Percentiles rank a stretch among this genome's conserved stretches.
Evolutionary conservation across 352 stramenopile species (phyloP).

Genomic region (Pythium sukuiense): DNA sequence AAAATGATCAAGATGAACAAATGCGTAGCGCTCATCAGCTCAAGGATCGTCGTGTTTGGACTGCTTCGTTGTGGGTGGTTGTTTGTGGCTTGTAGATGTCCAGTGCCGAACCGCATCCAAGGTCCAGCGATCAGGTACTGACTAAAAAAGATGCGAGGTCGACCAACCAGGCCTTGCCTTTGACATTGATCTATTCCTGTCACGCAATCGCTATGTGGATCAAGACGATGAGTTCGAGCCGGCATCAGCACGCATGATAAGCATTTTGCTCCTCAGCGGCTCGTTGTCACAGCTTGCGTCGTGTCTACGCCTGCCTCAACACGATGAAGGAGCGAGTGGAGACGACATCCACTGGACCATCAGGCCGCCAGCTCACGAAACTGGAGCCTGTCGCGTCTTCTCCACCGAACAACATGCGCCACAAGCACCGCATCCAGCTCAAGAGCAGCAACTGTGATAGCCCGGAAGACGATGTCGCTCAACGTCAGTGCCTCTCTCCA

Average conservation of each 20-base stretch:
- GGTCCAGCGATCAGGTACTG: not conserved
- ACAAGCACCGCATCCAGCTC: slow-evolving; percentile 11
- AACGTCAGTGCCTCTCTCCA: not conserved
- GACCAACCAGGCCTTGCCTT: not conserved
- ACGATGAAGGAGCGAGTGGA: slow-evolving; percentile 5
- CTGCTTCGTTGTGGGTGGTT: not conserved
- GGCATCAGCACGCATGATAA: not conserved
- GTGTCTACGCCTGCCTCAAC: not conserved
- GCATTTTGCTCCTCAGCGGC: not conserved
- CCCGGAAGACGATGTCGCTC: not conserved
- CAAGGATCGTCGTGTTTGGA: not conserved
- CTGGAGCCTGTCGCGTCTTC: not conserved
- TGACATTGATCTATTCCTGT: not conserved
- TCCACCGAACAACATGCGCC: not conserved
- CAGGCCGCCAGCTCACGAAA: not conserved
- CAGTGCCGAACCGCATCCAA: not conserved
- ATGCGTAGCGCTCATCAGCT: not conserved
- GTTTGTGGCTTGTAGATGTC: not conserved
- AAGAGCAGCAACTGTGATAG: not conserved
- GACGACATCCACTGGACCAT: not conserved
- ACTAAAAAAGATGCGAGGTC: not conserved
- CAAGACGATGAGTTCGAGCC: not conserved
- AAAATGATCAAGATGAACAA: not conserved
- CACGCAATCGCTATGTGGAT: no score
- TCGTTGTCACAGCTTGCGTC: not conserved